phyloP scores from a whole-genome alignment of 2,329 filamentous ascomycete genomes.

The Calonectria multiphialidica region DNA sequence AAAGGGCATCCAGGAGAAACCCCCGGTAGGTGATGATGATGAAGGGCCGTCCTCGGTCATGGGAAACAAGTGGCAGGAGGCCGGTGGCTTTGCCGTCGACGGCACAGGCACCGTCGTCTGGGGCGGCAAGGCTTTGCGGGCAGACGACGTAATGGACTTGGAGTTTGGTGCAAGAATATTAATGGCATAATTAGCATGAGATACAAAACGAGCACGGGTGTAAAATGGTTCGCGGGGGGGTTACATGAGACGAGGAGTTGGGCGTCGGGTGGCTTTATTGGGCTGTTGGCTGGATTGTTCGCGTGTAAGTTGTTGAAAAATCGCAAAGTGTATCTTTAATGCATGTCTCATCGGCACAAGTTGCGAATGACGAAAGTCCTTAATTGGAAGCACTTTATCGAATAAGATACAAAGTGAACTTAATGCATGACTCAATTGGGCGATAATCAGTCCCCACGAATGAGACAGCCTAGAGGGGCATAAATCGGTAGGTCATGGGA shows the following conservation, averaged over 20 bases:
- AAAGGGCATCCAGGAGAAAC: constrained; percentile 44
- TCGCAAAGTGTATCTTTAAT: neutral
- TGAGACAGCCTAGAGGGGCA: neutral
- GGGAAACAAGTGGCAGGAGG: constrained; percentile 69
- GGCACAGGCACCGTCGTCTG: constrained; percentile 62
- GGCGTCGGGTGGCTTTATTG: neutral
- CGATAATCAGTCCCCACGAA: neutral
- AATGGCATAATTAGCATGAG: constrained; percentile 32
- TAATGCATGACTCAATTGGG: neutral
- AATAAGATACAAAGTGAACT: neutral
- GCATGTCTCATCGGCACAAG: neutral
- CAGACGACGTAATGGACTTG: constrained; percentile 66
- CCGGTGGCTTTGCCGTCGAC: constrained; percentile 64
- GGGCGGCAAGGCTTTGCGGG: constrained; percentile 60
- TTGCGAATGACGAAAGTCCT: neutral
- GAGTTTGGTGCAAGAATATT: constrained; percentile 60
- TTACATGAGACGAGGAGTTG: constrained; percentile 13
- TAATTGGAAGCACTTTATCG: neutral
- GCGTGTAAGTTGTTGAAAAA: neutral
- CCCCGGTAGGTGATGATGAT: constrained; percentile 34
- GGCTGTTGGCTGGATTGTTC: neutral
- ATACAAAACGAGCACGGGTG: neutral
- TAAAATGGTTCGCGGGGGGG: neutral
- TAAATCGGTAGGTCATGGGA: too few relatives aligned
- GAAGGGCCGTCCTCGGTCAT: constrained; percentile 58